Conservation (phyloP, 2,329 filamentous ascomycete genomes). For the Sphaerostilbella broomeana region DNA sequence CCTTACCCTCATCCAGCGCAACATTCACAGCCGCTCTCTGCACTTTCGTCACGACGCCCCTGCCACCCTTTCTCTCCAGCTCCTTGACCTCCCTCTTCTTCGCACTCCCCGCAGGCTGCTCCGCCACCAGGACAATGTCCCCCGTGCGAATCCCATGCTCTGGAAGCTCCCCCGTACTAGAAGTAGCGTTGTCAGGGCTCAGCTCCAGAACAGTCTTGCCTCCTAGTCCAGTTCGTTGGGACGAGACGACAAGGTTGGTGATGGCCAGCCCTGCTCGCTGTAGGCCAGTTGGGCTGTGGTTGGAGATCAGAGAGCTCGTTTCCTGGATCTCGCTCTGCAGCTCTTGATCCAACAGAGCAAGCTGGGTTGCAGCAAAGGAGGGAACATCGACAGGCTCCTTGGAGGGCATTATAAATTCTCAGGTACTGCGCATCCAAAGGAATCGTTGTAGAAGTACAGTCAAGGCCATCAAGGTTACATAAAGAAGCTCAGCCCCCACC, state of each 20-base stretch:
- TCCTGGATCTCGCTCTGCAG: slow-evolving; percentile 66
- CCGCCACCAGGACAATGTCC: slow-evolving; percentile 70
- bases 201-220: slow-evolving; percentile 89
- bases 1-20: slow-evolving; percentile 61
- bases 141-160: slow-evolving; percentile 71
- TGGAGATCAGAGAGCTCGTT: slow-evolving; percentile 59
- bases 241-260: slow-evolving; percentile 65
- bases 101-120: slow-evolving; percentile 65
- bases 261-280: slow-evolving; percentile 74
- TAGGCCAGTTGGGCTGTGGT: slow-evolving; percentile 61
- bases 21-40: slow-evolving; percentile 54
- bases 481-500: not conserved
- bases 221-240: slow-evolving; percentile 80
- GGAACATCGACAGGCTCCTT: slow-evolving; percentile 52
- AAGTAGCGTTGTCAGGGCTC: slow-evolving; percentile 61
- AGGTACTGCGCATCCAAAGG: too few species aligned
- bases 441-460: too few species aligned
- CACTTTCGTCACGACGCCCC: slow-evolving; percentile 65
- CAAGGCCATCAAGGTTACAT: not conserved
- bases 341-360: slow-evolving; percentile 63
- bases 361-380: slow-evolving; percentile 64
- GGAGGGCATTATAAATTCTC: slow-evolving; percentile 31
- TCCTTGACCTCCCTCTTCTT: slow-evolving; percentile 68
- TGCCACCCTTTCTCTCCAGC: slow-evolving; percentile 58
- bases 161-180: slow-evolving; percentile 49